Evolutionary conservation across 345 rosid species (phyloP).

Genomic region (Microcos paniculata): DNA sequence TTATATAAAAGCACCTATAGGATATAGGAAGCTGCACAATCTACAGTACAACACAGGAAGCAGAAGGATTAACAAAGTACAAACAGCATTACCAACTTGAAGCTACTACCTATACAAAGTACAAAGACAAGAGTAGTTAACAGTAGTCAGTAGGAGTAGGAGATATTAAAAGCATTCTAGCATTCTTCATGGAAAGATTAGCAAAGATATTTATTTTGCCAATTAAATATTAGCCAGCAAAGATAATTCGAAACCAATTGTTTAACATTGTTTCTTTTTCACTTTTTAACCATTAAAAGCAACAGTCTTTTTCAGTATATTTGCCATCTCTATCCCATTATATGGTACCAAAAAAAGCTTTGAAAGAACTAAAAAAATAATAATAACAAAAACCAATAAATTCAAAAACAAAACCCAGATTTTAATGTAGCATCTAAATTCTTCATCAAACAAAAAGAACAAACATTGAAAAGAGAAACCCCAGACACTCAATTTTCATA

Average conservation of each 20-base stretch:
- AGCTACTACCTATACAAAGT: background rate
- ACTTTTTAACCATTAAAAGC: background rate
- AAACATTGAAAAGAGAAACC: background rate
- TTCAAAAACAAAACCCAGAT: background rate
- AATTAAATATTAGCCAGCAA: background rate
- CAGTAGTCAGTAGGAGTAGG: background rate
- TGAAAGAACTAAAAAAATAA: background rate
- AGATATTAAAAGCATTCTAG: constrained; percentile 1
- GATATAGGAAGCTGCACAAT: background rate
- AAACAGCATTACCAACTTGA: background rate
- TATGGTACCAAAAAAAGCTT: background rate
- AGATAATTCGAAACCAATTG: background rate
- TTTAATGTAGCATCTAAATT: no score
- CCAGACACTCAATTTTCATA: background rate
- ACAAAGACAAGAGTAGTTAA: no score
- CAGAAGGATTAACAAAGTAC: background rate
- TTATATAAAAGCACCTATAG: background rate
- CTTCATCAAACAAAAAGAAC: no score
- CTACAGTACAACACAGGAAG: background rate
- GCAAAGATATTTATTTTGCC: background rate
- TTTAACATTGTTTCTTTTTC: background rate
- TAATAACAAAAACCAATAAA: background rate
- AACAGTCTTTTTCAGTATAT: background rate
- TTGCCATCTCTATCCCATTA: background rate
- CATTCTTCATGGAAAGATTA: background rate